Percentiles rank a stretch among this genome's conserved stretches.
Evolutionary conservation across 1,284 basidiomycete species (phyloP).

Genomic region (Dichomitus squalens): DNA sequence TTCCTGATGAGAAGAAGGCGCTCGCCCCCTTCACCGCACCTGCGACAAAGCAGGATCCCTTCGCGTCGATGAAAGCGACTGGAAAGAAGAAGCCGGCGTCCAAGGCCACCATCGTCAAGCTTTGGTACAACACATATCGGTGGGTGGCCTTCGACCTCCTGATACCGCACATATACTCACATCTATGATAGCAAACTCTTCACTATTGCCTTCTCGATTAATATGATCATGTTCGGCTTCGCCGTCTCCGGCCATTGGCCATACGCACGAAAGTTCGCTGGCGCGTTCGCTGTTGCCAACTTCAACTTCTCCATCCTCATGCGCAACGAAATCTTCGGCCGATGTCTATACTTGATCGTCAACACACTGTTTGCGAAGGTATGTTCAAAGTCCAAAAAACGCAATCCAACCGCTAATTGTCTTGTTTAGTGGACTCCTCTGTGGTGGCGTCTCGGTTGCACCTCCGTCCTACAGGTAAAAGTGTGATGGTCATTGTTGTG

Average conservation of each 20-base stretch:
- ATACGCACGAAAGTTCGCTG: constrained; percentile 59
- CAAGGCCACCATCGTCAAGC: constrained; percentile 55
- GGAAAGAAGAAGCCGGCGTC: constrained; percentile 49
- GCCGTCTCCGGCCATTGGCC: constrained; percentile 67
- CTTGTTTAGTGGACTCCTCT: constrained; percentile 64
- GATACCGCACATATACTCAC: neutral
- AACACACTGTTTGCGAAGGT: constrained; percentile 66
- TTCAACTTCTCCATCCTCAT: constrained; percentile 55
- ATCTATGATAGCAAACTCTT: constrained; percentile 61
- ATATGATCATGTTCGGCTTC: constrained; percentile 60
- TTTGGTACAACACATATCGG: constrained; percentile 77
- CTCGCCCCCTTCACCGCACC: constrained; percentile 31
- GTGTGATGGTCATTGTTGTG: neutral
- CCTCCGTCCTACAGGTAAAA: constrained; percentile 64
- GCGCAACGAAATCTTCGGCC: constrained; percentile 61
- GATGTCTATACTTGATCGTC: constrained; percentile 50
- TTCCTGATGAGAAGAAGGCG: constrained; percentile 39
- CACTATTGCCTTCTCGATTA: constrained; percentile 55
- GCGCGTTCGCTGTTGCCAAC: constrained; percentile 62
- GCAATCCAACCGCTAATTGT: constrained; percentile 11
- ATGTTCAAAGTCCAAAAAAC: constrained; percentile 6
- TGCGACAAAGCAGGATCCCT: constrained; percentile 44
- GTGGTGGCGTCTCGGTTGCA: constrained; percentile 69
- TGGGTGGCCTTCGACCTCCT: constrained; percentile 26
- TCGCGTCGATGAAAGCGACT: constrained; percentile 33